These are phyloP conservation scores for Aspergillus wentii DNA, from an alignment of 495 filamentous ascomycete genomes.

Conservation along the genomic window DNA sequence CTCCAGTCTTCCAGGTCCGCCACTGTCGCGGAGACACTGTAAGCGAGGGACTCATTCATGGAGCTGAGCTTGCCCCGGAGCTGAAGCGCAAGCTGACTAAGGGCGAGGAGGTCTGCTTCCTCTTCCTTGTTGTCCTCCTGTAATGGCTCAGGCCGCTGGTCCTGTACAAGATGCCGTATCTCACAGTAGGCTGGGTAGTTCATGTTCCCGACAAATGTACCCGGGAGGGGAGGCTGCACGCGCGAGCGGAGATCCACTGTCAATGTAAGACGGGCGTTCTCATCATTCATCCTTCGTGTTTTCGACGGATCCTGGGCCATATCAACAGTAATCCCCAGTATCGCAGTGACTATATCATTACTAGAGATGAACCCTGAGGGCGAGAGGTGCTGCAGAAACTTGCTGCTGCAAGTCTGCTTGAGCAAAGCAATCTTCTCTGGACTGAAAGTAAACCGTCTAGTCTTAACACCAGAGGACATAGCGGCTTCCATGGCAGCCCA, in stretches of 20 bases:
- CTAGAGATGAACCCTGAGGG: constrained; percentile 1
- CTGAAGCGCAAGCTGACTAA: not conserved
- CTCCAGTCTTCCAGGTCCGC: constrained; percentile 1
- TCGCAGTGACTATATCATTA: constrained; percentile 1
- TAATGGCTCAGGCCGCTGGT: no score
- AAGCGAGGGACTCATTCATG: constrained; percentile 1
- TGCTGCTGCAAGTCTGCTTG: constrained; percentile 1
- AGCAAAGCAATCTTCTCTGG: constrained; percentile 2
- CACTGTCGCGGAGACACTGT: constrained; percentile 1
- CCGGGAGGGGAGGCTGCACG: constrained; percentile 3
- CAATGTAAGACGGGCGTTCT: not conserved
- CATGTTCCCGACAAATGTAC: constrained; percentile 7
- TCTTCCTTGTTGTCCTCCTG: no score
- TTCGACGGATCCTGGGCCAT: not conserved
- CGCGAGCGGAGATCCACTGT: constrained; percentile 4
- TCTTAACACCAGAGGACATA: not conserved
- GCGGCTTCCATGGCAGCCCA: constrained; percentile 3
- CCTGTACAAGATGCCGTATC: not conserved
- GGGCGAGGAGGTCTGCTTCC: constrained; percentile 4
- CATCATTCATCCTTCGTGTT: not conserved
- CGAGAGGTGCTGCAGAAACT: constrained; percentile 1
- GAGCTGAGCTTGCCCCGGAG: not conserved
- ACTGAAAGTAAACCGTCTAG: not conserved
- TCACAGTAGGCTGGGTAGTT: not conserved
- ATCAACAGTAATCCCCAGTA: constrained; percentile 1